Percentiles rank a stretch among this genome's conserved stretches.
Evolutionary conservation across 768 basidiomycete genomes (phyloP).

Genomic region (Thelephora ganbajun): DNA sequence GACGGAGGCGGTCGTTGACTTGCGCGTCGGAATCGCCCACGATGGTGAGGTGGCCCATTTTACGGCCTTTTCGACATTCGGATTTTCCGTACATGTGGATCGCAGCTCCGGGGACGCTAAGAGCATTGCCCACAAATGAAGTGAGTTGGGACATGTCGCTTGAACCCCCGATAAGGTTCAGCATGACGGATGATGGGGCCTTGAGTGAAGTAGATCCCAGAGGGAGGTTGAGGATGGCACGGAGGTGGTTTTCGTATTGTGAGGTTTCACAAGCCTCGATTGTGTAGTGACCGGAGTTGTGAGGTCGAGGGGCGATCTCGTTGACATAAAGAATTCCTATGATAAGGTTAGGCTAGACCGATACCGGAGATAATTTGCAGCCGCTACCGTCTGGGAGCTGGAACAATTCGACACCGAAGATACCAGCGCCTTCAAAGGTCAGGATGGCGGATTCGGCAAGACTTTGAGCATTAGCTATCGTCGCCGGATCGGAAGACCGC

Average conservation of each 20-base stretch:
- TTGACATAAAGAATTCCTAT: conserved; percentile 74
- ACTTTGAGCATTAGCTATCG: conserved; percentile 45
- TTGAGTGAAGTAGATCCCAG: conserved; percentile 81
- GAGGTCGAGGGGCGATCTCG: conserved; percentile 95
- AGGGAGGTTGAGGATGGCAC: conserved; percentile 82
- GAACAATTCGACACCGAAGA: conserved; percentile 99
- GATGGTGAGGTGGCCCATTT: conserved; percentile 96
- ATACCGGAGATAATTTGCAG: neutral
- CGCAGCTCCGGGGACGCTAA: conserved; percentile 58
- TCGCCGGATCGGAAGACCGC: conserved; percentile 37
- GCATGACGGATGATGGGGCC: conserved; percentile 80
- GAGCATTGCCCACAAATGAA: conserved; percentile 39
- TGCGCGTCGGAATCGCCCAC: conserved; percentile 73
- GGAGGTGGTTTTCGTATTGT: conserved; percentile 95
- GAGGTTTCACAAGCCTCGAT: conserved; percentile 96
- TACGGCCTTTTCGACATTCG: conserved; percentile 78
- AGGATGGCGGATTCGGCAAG: conserved; percentile 74
- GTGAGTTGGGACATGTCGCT: conserved; percentile 48
- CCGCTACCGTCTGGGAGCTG: conserved; percentile 64
- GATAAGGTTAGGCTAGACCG: neutral
- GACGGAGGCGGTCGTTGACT: conserved; percentile 51
- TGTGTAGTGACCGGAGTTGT: conserved; percentile 98
- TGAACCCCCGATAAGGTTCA: conserved; percentile 87
- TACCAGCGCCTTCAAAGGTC: conserved; percentile 75
- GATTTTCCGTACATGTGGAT: conserved; percentile 94